Evolutionary conservation across 805 yeast genomes (phyloP), one percentile per base, ranked within the genome.

Genomic region (Saccharomycopsis babjevae): DNA sequence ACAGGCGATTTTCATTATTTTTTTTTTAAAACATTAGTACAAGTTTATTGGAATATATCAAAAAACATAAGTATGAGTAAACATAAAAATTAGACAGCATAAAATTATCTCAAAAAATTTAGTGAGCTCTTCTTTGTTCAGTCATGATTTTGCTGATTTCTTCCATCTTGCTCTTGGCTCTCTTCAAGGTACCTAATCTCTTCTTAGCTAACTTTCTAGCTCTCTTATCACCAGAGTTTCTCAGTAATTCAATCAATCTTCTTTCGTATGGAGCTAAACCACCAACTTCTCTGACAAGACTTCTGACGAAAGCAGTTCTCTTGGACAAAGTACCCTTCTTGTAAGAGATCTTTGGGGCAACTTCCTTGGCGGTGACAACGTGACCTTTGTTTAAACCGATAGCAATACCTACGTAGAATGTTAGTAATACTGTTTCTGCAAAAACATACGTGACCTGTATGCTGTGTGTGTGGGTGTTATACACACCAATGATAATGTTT

Each of bases 171-270:
- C 90, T 94, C 89, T 90, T 89, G 75, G 98, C 97, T 86, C 99
- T 96, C 84, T 85, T 86, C 88, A 93, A 96, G 74, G 99, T 90
- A 83, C 99, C 99, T 77, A 94, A 89, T 89, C 94, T 93, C 96
- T 89, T 94, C 94, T 94, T 94, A 71, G 98, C 97, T 77, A 94
- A 91, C 91, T 94, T 94, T 90, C 94, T 89, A 72, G 99, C 99
- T 85, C 98, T 94, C 96, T 94, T 94, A 84, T 94, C 99, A 86
- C 97, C 97, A 78, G 97, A 92, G 84, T 96, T 94, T 87, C 99
- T 94, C 88, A 94, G 85, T 83, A 94, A 86, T 84, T 94, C 99
- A 76, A 96, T 88, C 78, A 94, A 86, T 84, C 99, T 92, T 86
- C 97, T 92, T 85, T 94, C 99, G 81, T 94, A 94, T 82, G 99